Evolutionary conservation across 2,329 filamentous ascomycete genomes (phyloP).

Genomic region (Diplocarpon rosae): DNA sequence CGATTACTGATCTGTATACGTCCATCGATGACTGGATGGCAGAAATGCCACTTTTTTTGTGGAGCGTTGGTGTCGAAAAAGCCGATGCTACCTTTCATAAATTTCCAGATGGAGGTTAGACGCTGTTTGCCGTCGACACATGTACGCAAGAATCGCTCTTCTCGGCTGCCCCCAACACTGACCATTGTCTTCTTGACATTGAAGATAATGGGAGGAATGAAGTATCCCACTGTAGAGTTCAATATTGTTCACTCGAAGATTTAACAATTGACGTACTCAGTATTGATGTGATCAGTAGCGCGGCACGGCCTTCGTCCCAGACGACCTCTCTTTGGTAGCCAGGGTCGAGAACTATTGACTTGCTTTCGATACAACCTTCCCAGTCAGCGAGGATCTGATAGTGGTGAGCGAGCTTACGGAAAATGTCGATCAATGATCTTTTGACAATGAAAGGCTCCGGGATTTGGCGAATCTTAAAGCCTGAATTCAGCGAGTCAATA

Average conservation of each 20-base stretch:
- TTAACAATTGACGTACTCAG: slow-evolving; percentile 16
- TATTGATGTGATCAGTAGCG: slow-evolving; percentile 23
- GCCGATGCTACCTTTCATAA: slow-evolving; percentile 34
- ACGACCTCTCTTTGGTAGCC: slow-evolving; percentile 37
- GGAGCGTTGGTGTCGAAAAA: slow-evolving; percentile 31
- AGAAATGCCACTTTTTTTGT: slow-evolving; percentile 32
- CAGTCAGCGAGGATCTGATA: no score
- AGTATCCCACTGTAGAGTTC: slow-evolving; percentile 22
- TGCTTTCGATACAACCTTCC: slow-evolving; percentile 24
- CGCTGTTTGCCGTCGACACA: slow-evolving; percentile 40
- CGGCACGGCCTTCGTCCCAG: slow-evolving; percentile 30
- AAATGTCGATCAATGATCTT: slow-evolving; percentile 16
- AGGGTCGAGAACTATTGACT: slow-evolving; percentile 32
- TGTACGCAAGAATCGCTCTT: slow-evolving; percentile 23
- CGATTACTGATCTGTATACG: slow-evolving; percentile 17
- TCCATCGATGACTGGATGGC: slow-evolving; percentile 21
- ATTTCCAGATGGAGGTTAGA: slow-evolving; percentile 34
- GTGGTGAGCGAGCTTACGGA: slow-evolving; percentile 18
- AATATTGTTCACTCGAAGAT: not conserved
- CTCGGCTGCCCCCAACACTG: slow-evolving; percentile 10
- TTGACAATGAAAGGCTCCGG: slow-evolving; percentile 19
- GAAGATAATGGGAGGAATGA: slow-evolving; percentile 38
- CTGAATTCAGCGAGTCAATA: slow-evolving; percentile 3
- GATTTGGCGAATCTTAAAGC: slow-evolving; percentile 24
- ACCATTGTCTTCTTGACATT: slow-evolving; percentile 25